Percentiles rank a stretch among this genome's conserved stretches.
Evolutionary conservation across 2,329 filamentous ascomycete genomes (phyloP).

Genomic region (Cephalotrichum gorgonifer): DNA sequence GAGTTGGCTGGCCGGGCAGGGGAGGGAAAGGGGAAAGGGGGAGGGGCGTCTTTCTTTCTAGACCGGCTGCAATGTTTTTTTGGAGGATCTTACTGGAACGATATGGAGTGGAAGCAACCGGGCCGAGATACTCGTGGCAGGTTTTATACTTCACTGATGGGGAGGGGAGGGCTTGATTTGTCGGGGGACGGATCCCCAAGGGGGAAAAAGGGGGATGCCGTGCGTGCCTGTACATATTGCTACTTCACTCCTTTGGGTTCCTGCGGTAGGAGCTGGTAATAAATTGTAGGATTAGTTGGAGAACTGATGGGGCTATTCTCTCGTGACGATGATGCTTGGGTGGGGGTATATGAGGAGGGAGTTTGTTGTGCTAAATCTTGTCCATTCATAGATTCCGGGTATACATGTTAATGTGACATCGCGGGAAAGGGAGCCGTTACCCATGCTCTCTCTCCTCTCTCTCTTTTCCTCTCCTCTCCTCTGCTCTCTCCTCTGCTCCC

Average conservation of each 20-base stretch:
- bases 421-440: too few relatives aligned
- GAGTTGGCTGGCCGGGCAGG: not conserved
- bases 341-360: too few relatives aligned
- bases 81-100: not conserved
- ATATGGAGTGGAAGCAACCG: not conserved
- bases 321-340: not conserved
- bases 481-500: too few relatives aligned
- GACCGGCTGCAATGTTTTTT: not conserved
- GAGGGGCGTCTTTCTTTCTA: not conserved
- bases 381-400: too few relatives aligned
- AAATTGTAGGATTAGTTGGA: conserved; percentile 1
- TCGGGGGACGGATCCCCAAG: not conserved
- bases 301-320: too few relatives aligned
- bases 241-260: not conserved
- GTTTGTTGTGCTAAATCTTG: too few relatives aligned
- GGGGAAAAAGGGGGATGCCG: not conserved
- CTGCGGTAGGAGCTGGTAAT: not conserved
- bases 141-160: too few relatives aligned
- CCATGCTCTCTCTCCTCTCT: too few relatives aligned
- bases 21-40: not conserved
- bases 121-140: too few relatives aligned
- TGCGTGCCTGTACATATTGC: not conserved
- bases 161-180: too few relatives aligned
- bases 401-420: too few relatives aligned
- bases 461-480: too few relatives aligned